Percentiles rank a stretch among this genome's conserved stretches.
These are phyloP conservation scores for Carex cristatella DNA, from an alignment of 176 grass and related monocot species.

Conservation along the genomic window DNA sequence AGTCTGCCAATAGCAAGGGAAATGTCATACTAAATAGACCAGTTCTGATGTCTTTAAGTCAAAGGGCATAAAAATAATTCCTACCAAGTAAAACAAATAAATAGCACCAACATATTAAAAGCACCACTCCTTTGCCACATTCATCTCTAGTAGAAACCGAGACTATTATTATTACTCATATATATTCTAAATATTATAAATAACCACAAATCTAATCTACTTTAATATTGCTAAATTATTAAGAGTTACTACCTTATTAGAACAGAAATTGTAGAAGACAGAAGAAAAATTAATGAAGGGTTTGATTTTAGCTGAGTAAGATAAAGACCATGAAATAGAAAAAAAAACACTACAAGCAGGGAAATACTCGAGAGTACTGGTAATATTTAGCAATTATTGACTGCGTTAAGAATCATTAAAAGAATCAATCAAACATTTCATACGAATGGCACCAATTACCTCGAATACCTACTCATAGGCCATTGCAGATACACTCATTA, in stretches of 20 bases:
- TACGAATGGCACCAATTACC: neutral
- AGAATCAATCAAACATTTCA: neutral
- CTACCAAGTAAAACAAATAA: neutral
- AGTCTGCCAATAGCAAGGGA: neutral
- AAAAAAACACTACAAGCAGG: neutral
- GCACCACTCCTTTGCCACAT: neutral
- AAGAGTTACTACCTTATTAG: neutral
- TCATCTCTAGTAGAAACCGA: neutral
- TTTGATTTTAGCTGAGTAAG: conserved; percentile 6
- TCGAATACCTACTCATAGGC: neutral
- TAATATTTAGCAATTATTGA: neutral
- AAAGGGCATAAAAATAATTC: conserved; percentile 3
- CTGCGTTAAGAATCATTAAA: neutral
- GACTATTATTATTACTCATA: neutral
- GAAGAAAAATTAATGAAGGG: neutral
- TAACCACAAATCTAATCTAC: neutral
- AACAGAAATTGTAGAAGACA: neutral
- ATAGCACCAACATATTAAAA: neutral
- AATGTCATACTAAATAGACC: neutral
- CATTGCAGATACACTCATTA: neutral
- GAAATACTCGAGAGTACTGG: neutral
- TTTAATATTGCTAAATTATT: neutral
- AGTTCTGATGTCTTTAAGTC: neutral
- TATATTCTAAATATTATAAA: neutral
- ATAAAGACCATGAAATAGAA: neutral